These are phyloP conservation scores for Eucalyptus microcorys DNA, from an alignment of 345 rosid genomes.

Conservation along the genomic window DNA sequence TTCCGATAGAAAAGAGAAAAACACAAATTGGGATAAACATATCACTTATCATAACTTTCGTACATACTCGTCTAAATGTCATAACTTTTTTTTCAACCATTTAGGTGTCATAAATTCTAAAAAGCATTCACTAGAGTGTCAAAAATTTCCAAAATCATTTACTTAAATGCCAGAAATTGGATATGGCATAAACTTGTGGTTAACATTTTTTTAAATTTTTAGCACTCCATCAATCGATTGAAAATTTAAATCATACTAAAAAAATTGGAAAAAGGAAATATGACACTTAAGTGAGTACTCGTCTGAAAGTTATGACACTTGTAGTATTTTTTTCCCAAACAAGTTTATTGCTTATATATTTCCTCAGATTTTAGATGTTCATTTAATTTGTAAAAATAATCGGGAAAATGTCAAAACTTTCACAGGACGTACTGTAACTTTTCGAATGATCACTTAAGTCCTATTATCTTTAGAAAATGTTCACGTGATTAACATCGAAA, in stretches of 20 bases:
- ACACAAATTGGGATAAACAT: too few species aligned
- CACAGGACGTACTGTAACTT: accelerated
- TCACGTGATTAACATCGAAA: background rate
- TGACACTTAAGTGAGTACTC: too few species aligned
- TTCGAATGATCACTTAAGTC: background rate
- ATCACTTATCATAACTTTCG: accelerated
- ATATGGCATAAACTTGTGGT: too few species aligned
- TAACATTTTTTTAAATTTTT: too few species aligned
- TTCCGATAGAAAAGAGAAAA: background rate
- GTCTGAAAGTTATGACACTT: accelerated
- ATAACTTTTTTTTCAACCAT: too few species aligned
- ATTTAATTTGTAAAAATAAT: background rate
- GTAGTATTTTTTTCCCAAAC: accelerated
- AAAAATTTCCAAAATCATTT: too few species aligned
- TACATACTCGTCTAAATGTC: background rate
- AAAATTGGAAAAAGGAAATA: too few species aligned
- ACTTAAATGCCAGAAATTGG: accelerated
- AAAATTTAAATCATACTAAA: too few species aligned
- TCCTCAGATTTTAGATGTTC: background rate
- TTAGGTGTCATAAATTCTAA: too few species aligned
- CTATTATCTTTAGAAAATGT: background rate
- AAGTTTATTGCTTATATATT: background rate
- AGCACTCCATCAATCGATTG: too few species aligned
- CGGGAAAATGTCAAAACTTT: background rate
- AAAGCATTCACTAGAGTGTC: too few species aligned